Base-by-base conservation (phyloP, 1,139 yeast species). In the Wickerhamiella infanticola region DNA sequence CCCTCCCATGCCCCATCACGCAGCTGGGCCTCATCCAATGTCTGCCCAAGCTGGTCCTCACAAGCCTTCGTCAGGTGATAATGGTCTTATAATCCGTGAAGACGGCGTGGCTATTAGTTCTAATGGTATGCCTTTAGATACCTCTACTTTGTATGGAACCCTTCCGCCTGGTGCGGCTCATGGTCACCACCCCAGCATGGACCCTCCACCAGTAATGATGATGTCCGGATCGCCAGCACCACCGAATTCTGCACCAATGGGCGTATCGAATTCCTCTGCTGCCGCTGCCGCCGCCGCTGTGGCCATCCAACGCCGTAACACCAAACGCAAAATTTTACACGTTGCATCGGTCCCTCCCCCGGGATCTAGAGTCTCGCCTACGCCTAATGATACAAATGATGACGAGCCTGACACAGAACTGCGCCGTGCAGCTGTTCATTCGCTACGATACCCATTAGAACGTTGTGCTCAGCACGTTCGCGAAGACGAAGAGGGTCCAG, bases 381-480 rank as follows among this genome's bases (percentile, higher is more conserved):
- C 18, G 18, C 33, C 9, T 29, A 11, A 11, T 11, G 7, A 63
- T 50, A 62, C 66, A 3, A 51, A 60, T 35, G 37, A 35, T 9
- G 75, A 72, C 46, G 69, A 67, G 24, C 66, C 68, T 33, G 76
- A 72, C 48, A 51, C 58, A 13, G 79, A 75, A 49, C 62, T 78
- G 48, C 70, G 70, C 51, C 66, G 64, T 41, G 57, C 72, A 43
- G 81, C 82, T 2, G 60, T 64, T 18, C 25, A 36, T 5, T 25
- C 42, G 24, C 43, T 44, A 8, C 38, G 24, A 37, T 44, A 23
- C 38, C 70, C 81, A 1, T 59, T 77, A 24, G 67, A 68, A 6
- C 76, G 74, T 37, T 62, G 78, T 39, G 82, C 80, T 0, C 57
- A 63, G 5, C 62, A 67, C 26, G 71, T 77, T 25, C 70, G 73